phyloP scores from a whole-genome alignment of 1,284 basidiomycete genomes.

The Cryptococcus floricola region DNA sequence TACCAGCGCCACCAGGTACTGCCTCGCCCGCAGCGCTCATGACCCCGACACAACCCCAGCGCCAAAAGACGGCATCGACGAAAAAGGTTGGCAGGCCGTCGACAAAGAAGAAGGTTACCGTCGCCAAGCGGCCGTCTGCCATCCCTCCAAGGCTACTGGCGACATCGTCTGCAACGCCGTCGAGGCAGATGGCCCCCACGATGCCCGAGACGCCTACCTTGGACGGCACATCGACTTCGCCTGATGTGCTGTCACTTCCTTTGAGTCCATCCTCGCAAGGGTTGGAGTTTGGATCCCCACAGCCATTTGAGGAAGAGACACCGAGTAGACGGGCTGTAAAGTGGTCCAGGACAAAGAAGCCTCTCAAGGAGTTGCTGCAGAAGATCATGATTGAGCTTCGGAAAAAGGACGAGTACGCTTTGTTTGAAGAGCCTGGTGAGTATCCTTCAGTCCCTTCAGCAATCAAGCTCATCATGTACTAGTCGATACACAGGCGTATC shows the following conservation, averaged over 20 bases:
- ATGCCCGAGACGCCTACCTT: constrained; percentile 11
- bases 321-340: constrained; percentile 14
- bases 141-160: constrained; percentile 25
- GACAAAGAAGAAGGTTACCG: constrained; percentile 5
- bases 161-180: constrained; percentile 7
- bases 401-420: constrained; percentile 43
- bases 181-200: neutral
- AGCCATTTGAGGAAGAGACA: constrained; percentile 14
- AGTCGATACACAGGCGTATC: constrained; percentile 42
- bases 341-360: constrained; percentile 40
- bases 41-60: neutral
- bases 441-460: neutral
- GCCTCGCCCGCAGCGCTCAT: neutral
- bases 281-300: neutral
- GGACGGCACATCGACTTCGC: constrained; percentile 11
- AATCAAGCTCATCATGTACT: constrained; percentile 1
- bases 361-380: constrained; percentile 37
- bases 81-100: constrained; percentile 1
- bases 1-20: neutral
- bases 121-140: constrained; percentile 14
- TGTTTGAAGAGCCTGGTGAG: constrained; percentile 42
- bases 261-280: constrained; percentile 4
- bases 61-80: neutral
- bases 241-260: constrained; percentile 11
- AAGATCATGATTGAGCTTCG: constrained; percentile 40